Percentiles rank a stretch among this genome's conserved stretches.
Evolutionary conservation across 2,329 filamentous ascomycete genomes (phyloP).

Genomic region (Monilinia laxa): DNA sequence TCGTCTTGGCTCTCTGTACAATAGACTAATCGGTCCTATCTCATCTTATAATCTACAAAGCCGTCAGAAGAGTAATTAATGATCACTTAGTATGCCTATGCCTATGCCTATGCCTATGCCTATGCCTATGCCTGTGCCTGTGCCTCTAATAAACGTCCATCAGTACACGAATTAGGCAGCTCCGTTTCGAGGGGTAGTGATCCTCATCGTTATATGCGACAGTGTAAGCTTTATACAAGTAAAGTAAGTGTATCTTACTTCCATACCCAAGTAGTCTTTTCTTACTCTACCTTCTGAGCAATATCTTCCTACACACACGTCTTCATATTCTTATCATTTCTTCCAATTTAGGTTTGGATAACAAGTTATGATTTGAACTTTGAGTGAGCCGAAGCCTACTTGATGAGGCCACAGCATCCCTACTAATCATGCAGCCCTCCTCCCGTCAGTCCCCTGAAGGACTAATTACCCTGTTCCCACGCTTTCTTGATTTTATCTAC

Average conservation of each 20-base stretch:
- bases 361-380: background rate
- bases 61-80: background rate
- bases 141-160: background rate
- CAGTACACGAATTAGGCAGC: constrained; percentile 17
- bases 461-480: constrained; percentile 18
- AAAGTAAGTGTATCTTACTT: constrained; percentile 6
- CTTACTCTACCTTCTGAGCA: background rate
- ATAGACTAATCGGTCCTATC: constrained; percentile 21
- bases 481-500: constrained; percentile 10
- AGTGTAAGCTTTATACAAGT: constrained; percentile 9
- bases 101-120: no score
- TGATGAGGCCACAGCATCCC: constrained; percentile 3
- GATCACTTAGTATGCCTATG: background rate
- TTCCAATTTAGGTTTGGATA: background rate
- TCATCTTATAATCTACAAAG: constrained; percentile 6
- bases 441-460: constrained; percentile 21
- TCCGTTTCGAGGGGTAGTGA: constrained; percentile 8
- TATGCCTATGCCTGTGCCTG: constrained; percentile 1
- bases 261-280: background rate
- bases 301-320: constrained; percentile 11
- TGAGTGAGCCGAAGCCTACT: background rate
- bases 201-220: constrained; percentile 18
- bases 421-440: constrained; percentile 17
- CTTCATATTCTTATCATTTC: background rate
- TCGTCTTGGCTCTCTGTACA: constrained; percentile 5